Conservation (phyloP, 805 yeast species). For the Blastobotrys americana region DNA sequence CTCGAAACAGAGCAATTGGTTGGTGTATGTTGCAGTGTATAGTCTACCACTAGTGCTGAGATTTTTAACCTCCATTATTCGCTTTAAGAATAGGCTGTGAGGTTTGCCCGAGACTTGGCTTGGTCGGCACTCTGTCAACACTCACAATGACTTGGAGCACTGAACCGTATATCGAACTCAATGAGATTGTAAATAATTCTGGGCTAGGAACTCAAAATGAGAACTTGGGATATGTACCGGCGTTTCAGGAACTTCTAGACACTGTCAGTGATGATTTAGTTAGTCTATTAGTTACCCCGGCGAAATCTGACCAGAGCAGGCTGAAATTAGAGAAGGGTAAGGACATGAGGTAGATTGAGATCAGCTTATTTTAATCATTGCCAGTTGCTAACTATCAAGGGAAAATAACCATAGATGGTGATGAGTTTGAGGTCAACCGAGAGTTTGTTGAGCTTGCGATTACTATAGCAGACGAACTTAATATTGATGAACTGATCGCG, state of each 20-base stretch:
- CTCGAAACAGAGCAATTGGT: no score
- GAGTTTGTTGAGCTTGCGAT: constrained; percentile 57
- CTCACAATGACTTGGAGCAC: constrained; percentile 29
- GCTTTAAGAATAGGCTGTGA: no score
- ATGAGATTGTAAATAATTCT: constrained; percentile 20
- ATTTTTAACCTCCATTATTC: no score
- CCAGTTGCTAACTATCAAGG: constrained; percentile 24
- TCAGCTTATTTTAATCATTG: background rate
- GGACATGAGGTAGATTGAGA: constrained; percentile 4
- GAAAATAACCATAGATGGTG: constrained; percentile 44
- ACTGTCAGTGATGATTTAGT: constrained; percentile 30
- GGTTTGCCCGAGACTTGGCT: no score
- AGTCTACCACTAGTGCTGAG: no score
- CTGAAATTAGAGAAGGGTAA: constrained; percentile 26
- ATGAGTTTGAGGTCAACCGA: constrained; percentile 52
- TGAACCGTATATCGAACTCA: constrained; percentile 25
- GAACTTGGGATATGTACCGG: background rate
- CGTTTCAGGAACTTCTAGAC: constrained; percentile 11
- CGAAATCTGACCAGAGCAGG: constrained; percentile 31
- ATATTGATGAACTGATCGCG: constrained; percentile 68
- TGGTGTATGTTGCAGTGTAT: no score
- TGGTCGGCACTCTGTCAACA: no score
- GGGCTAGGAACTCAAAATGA: constrained; percentile 6
- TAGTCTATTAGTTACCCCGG: constrained; percentile 31
- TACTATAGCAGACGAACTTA: constrained; percentile 53